Percentiles rank a stretch among this genome's conserved stretches.
Conservation (phyloP, 2,329 filamentous ascomycete genomes). For the Gyromitra esculenta region DNA sequence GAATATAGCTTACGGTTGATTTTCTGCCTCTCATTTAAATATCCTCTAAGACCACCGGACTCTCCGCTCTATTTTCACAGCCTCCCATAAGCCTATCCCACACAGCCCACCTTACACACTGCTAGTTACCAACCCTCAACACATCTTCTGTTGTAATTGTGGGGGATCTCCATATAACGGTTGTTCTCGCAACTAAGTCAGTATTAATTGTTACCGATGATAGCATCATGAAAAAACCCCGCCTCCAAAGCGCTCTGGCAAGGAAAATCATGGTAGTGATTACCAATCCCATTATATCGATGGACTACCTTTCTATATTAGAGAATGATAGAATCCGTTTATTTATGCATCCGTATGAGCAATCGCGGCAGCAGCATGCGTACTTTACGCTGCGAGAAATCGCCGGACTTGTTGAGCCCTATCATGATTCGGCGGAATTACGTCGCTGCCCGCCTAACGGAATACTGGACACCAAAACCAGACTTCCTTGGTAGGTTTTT, state of each 20-base stretch:
- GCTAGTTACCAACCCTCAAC: not conserved
- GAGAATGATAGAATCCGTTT: not conserved
- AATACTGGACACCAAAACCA: not conserved
- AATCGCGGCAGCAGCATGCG: not conserved
- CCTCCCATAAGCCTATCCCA: too few relatives aligned
- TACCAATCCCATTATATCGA: not conserved
- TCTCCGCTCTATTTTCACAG: too few relatives aligned
- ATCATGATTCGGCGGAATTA: slow-evolving; percentile 1
- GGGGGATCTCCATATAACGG: not conserved
- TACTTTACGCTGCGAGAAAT: not conserved
- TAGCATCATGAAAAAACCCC: not conserved
- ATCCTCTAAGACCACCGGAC: too few relatives aligned
- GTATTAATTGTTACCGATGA: not conserved
- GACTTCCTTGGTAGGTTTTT: not conserved
- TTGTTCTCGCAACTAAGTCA: not conserved
- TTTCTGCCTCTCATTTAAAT: too few relatives aligned
- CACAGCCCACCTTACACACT: not conserved
- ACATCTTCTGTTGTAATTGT: not conserved
- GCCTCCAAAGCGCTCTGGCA: not conserved
- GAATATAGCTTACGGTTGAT: too few relatives aligned
- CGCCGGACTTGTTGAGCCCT: slow-evolving; percentile 1
- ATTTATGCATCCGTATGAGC: not conserved
- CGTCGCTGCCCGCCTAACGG: not conserved
- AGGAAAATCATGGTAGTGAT: not conserved
- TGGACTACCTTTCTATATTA: not conserved